Evolutionary conservation across 441 rosid species (phyloP).

Genomic region (Corymbia citriodora): DNA sequence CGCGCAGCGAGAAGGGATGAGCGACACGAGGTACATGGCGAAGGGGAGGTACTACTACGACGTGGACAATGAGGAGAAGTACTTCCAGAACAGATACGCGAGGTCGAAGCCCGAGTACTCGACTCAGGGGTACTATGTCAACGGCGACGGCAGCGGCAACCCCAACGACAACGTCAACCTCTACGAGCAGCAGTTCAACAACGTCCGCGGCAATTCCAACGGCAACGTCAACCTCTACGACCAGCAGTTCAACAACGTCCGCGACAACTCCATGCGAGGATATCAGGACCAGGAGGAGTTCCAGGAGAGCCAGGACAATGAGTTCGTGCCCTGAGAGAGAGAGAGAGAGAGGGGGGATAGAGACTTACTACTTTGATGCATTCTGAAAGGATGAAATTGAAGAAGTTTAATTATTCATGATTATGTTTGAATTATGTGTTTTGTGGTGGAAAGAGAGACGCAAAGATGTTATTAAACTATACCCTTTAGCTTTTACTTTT

Average conservation of each 20-base stretch:
- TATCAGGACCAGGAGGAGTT: constrained; percentile 21
- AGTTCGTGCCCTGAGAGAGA: constrained; percentile 25
- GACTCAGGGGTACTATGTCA: background rate
- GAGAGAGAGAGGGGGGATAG: background rate
- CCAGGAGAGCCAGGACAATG: constrained; percentile 17
- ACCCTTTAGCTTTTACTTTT: background rate
- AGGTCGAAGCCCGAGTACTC: constrained; percentile 4
- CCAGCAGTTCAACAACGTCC: background rate
- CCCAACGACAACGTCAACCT: constrained; percentile 1
- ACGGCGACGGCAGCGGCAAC: background rate
- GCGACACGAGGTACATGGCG: constrained; percentile 43
- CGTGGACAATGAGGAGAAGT: constrained; percentile 3
- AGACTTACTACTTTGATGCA: background rate
- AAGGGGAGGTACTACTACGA: constrained; percentile 26
- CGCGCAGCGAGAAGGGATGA: constrained; percentile 34
- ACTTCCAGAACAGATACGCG: constrained; percentile 7
- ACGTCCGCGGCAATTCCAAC: background rate
- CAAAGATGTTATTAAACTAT: background rate
- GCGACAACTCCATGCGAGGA: constrained; percentile 3
- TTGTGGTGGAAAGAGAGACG: background rate
- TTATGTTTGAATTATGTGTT: background rate
- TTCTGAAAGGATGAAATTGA: background rate
- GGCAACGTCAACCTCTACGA: constrained; percentile 8
- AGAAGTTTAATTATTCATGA: background rate
- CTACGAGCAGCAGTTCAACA: constrained; percentile 1